A percentile compares a stretch with the other conserved stretches of the same genome.
Evolutionary conservation across 2,329 filamentous ascomycete genomes (phyloP).

Genomic region (Capronia americana): DNA sequence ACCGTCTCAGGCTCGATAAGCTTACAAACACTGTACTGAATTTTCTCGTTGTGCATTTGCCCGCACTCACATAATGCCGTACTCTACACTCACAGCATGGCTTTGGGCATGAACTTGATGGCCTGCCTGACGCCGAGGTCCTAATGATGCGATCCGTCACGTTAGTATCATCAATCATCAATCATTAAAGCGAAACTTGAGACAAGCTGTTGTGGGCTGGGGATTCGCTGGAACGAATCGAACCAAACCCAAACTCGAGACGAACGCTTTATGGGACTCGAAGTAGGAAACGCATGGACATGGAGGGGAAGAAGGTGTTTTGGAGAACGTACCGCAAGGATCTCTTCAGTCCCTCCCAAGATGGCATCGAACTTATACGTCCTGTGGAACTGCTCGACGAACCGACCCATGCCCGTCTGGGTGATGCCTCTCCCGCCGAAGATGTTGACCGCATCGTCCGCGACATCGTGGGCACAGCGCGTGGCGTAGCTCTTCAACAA

Average conservation of each 20-base stretch:
- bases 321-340: conserved; percentile 57
- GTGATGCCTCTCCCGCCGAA: conserved; percentile 79
- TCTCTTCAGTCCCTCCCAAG: conserved; percentile 74
- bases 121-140: conserved; percentile 75
- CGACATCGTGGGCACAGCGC: conserved; percentile 74
- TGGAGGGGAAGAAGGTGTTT: no score
- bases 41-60: background rate
- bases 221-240: no score
- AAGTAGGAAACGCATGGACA: no score
- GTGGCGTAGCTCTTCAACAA: conserved; percentile 74
- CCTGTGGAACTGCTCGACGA: conserved; percentile 69
- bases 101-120: conserved; percentile 82
- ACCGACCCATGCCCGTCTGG: conserved; percentile 70
- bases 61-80: background rate
- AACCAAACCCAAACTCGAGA: no score
- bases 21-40: background rate
- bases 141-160: background rate
- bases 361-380: conserved; percentile 68
- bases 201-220: background rate
- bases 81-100: conserved; percentile 61
- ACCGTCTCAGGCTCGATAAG: no score
- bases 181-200: background rate
- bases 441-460: conserved; percentile 70
- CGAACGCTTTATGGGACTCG: no score
- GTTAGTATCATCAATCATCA: background rate